Evolutionary conservation across 495 filamentous ascomycete species (phyloP), one percentile per base, ranked within the genome.

Genomic region (Margaritispora aquatica): DNA sequence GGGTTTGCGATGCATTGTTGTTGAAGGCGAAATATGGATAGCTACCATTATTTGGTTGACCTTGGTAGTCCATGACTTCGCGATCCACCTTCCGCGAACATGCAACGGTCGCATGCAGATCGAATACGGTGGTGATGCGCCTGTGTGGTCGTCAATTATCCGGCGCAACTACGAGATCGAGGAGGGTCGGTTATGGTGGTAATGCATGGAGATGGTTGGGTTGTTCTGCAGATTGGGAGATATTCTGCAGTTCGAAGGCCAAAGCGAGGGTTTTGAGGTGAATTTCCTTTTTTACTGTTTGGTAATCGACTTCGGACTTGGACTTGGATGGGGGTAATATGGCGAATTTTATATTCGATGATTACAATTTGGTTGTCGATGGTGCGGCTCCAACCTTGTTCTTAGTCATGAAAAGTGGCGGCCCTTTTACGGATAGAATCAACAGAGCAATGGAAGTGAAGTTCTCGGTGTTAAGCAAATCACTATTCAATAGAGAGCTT

Each of bases 1-100:
- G 38, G 10, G 15, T 44, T 17, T 34, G 44, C 44, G 44, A 47
- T 7, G 47, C 21, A 23, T 23, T 24, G 20, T 50, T 23, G 23
- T 10, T 17, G 21, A 13, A 23, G 2, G 11, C 9, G 47, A 24
- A 23, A n/a, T 50, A 50, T 8, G 20, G 26, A 13, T 27, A 51
- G 23, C 20, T 63, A 66, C 66, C 64, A 55, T n/a, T n/a, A n/a
- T 69, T 66, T 61, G 54, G 17, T 17, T 66, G 58, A 52, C 66
- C 54, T 58, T 49, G 59, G n/a, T 63, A 63, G 27, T 51, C 66
- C 66, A 66, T 68, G 3, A 50, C 55, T 50, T 36, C 46, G 34
- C 24, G 51, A 46, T 54, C 50, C 38, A 44, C 38, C 38, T 17
- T 44, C 38, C 38, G 38, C 38, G 2, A n/a, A 17, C 19, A 8